Base-by-base conservation (phyloP, 805 yeast genomes). In the Cyberlindnera meyerae region DNA sequence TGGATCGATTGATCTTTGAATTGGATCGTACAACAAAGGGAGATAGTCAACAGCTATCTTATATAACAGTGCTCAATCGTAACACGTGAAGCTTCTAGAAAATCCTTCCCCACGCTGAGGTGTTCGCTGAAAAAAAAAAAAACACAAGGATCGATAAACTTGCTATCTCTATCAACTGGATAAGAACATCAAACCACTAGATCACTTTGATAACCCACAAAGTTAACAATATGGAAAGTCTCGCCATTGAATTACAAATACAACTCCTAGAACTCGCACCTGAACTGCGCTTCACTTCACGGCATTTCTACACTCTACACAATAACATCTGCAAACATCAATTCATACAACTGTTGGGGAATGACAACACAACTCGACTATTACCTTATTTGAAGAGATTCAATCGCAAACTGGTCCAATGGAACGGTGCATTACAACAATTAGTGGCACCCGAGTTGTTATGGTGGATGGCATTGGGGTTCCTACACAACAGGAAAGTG, bases 381-480 rank as follows among this genome's bases (percentile, higher is more conserved):
- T 13, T 11, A 18, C 36, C 31, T 7, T 26, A n/a, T 28, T 30
- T 6, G 6, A 3, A 8, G 18, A 13, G 11, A 4, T 52, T 42
- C 18, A 28, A 37, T 4, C 5, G 22, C 5, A 31, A 42, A 1
- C 50, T 68, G 2, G 34, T 61, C 2, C 49, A 58, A 16, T 65
- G 60, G 45, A 61, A 65, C 7, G 57, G 65, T 15, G 62, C 69
- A 1, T 60, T 71, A 62, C 45, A 65, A 21, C 52, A 55, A 21
- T 44, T 61, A 4, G 42, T 30, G 44, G 6, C 17, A 4, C 53
- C 51, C 4, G 53, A 47, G 60, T 6, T 45, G 40, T 14, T 48
- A 1, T 79, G 82, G 82, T 63, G 60, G 43, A 57, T 77, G 20
- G 61, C 76, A 1, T 73, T 71, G 42, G 66, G 74, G 0, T 57